Conservation (phyloP, 257 asterid genomes). For the Coffea canephora region DNA sequence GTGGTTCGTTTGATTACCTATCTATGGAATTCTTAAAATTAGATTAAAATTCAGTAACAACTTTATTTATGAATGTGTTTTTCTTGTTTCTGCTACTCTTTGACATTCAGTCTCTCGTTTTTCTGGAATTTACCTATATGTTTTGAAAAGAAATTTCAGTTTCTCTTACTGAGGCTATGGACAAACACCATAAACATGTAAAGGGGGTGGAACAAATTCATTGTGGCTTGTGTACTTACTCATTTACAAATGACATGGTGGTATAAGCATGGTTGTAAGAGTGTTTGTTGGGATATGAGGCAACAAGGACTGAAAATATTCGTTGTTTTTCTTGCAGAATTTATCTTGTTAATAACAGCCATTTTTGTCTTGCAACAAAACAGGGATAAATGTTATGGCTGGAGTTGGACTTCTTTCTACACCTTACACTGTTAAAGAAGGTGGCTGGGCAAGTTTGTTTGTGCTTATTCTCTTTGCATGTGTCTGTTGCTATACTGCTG, state of each 20-base stretch:
- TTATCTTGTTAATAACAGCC: background rate
- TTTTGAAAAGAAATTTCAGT: background rate
- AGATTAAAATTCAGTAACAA: background rate
- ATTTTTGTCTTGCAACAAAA: background rate
- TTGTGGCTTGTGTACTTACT: background rate
- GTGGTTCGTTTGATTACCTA: background rate
- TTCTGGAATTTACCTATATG: background rate
- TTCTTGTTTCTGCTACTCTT: background rate
- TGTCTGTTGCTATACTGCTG: constrained; percentile 74
- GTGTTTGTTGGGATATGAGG: no score
- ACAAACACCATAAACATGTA: background rate
- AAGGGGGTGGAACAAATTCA: background rate
- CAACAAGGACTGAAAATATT: background rate
- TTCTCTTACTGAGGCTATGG: background rate
- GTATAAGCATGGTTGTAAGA: background rate
- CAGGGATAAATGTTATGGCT: constrained; percentile 78
- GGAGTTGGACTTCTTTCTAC: constrained; percentile 85
- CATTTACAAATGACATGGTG: background rate
- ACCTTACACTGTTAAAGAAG: constrained; percentile 62
- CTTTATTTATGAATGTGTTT: background rate
- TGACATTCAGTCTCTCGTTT: background rate
- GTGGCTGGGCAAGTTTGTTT: constrained; percentile 73
- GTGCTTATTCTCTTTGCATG: constrained; percentile 61
- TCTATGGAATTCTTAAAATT: background rate
- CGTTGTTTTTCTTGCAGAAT: background rate